Conservation (phyloP, 2,329 filamentous ascomycete genomes). For the Bipolaris oryzae region DNA sequence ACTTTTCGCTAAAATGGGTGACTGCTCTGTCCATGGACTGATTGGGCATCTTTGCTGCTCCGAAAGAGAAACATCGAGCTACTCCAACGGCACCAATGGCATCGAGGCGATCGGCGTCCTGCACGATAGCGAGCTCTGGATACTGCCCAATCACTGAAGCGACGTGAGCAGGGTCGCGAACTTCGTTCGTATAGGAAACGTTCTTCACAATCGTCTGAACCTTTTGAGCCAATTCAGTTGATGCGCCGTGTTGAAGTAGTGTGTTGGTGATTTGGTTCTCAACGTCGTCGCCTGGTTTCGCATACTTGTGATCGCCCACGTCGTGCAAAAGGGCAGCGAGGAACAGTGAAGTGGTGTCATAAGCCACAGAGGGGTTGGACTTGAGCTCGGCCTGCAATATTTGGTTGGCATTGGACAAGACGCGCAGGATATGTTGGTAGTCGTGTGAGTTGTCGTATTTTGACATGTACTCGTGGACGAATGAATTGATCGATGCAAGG, state of each 20-base stretch:
- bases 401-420: constrained; percentile 72
- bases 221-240: constrained; percentile 63
- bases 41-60: constrained; percentile 56
- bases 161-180: constrained; percentile 66
- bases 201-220: constrained; percentile 76
- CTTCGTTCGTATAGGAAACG: constrained; percentile 79
- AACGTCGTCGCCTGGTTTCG: constrained; percentile 59
- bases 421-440: constrained; percentile 81
- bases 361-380: constrained; percentile 39
- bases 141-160: constrained; percentile 65
- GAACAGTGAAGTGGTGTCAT: constrained; percentile 64
- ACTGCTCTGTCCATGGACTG: constrained; percentile 37
- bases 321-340: constrained; percentile 74
- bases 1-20: constrained; percentile 47
- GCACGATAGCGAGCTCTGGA: constrained; percentile 82
- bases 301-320: constrained; percentile 84
- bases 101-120: constrained; percentile 93
- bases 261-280: constrained; percentile 62
- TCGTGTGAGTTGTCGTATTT: constrained; percentile 79
- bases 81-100: constrained; percentile 87
- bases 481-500: constrained; percentile 39
- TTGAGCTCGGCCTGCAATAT: constrained; percentile 62
- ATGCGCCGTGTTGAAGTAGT: constrained; percentile 63
- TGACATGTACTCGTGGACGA: constrained; percentile 47
- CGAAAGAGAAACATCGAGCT: constrained; percentile 76